Percentiles rank a stretch among this genome's conserved stretches.
Conservation (phyloP, 1,139 yeast species). For the Geotrichum cucujoidarum region DNA sequence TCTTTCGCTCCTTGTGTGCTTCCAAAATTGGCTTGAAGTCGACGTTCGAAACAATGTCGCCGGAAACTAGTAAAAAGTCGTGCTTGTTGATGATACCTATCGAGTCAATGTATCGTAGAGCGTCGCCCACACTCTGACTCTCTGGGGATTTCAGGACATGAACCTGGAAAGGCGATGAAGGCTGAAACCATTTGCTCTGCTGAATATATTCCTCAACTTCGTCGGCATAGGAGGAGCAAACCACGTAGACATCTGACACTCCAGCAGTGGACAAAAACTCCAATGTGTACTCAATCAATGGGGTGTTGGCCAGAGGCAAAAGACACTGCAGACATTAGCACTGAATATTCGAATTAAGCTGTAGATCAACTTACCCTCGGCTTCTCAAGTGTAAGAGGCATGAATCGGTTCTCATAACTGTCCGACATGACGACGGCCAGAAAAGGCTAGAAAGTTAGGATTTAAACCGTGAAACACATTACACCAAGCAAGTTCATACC, state of each 20-base stretch:
- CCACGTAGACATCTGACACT: slow-evolving; percentile 80
- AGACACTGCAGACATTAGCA: slow-evolving; percentile 47
- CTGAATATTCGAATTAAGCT: background rate
- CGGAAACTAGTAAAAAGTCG: slow-evolving; percentile 84
- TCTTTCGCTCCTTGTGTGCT: slow-evolving; percentile 66
- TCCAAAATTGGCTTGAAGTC: slow-evolving; percentile 70
- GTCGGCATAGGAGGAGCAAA: slow-evolving; percentile 88
- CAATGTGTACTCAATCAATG: slow-evolving; percentile 87
- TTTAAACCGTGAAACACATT: slow-evolving; percentile 2
- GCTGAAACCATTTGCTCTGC: slow-evolving; percentile 58
- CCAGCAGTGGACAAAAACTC: slow-evolving; percentile 91
- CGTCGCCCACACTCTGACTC: slow-evolving; percentile 91
- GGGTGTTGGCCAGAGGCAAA: slow-evolving; percentile 86
- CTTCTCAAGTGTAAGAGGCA: slow-evolving; percentile 78
- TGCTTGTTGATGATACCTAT: slow-evolving; percentile 75
- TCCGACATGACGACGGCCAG: slow-evolving; percentile 95
- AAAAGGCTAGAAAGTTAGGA: slow-evolving; percentile 34
- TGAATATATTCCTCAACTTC: slow-evolving; percentile 79
- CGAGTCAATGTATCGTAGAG: slow-evolving; percentile 90
- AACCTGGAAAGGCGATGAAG: slow-evolving; percentile 73
- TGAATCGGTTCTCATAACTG: slow-evolving; percentile 83
- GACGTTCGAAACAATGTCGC: slow-evolving; percentile 90
- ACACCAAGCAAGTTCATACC: slow-evolving; percentile 1
- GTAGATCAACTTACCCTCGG: slow-evolving; percentile 49
- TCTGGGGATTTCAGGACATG: slow-evolving; percentile 81